phyloP scores from a whole-genome alignment of 495 filamentous ascomycete species.

The Tuber brumale region DNA sequence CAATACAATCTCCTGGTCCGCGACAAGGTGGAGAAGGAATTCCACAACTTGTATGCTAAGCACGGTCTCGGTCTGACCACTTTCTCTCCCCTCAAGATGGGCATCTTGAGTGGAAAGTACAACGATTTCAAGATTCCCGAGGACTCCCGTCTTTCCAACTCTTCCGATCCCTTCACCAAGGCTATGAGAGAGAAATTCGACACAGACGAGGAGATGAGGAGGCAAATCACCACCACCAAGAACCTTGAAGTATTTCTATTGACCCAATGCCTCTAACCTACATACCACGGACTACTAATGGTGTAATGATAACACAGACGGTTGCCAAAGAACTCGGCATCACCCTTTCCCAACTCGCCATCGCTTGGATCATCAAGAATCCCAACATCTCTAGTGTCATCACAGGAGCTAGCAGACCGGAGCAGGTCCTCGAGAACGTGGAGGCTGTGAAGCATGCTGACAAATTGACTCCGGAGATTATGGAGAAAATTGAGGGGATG shows the following conservation, averaged over 20 bases:
- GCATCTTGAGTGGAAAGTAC: conserved; percentile 77
- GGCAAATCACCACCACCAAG: conserved; percentile 22
- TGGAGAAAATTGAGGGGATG: conserved; percentile 63
- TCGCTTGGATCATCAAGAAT: conserved; percentile 77
- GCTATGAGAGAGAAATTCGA: conserved; percentile 46
- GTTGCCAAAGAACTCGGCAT: conserved; percentile 63
- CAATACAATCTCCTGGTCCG: conserved; percentile 71
- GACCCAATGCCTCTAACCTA: not conserved
- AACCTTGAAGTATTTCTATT: conserved; percentile 30
- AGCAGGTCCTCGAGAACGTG: conserved; percentile 69
- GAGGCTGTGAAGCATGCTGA: conserved; percentile 56
- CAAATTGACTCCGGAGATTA: conserved; percentile 59
- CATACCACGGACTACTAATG: not conserved
- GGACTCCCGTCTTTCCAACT: conserved; percentile 51
- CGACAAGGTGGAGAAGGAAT: conserved; percentile 71
- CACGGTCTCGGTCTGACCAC: conserved; percentile 65
- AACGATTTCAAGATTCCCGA: conserved; percentile 56
- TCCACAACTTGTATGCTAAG: conserved; percentile 57
- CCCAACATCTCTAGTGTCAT: conserved; percentile 67
- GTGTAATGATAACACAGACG: conserved; percentile 26
- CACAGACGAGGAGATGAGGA: conserved; percentile 41
- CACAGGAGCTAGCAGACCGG: conserved; percentile 63
- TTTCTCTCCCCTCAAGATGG: conserved; percentile 65
- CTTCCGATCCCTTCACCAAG: conserved; percentile 48
- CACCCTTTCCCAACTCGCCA: conserved; percentile 58